Evolutionary conservation across 164 flowering plant genomes (phyloP), one percentile per base, ranked within the genome.

Genomic region (Magnolia officinalis): DNA sequence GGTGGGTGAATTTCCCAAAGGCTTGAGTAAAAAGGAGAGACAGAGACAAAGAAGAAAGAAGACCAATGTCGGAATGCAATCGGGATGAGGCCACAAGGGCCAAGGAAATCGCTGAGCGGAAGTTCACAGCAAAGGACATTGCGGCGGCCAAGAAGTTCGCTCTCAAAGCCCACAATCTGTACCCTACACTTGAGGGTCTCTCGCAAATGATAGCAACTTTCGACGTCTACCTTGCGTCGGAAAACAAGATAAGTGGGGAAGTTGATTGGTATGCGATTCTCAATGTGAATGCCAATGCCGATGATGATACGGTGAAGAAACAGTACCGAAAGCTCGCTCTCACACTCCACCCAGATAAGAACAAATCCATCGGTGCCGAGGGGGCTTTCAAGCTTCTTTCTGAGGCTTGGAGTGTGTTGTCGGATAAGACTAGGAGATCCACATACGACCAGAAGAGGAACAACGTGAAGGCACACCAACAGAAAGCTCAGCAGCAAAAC

Each of bases 261-360:
- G 70, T 84, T 0, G 94, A 93, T 81, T 88, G 89, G 89, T 95
- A 93, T 77, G 90, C 88, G n/a, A 81, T 95, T 75, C 92, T 95
- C 61, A 90, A 89, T 70, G 89, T 87, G 71, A 78, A 81, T 80
- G 90, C 91, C 7, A 71, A 37, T 26, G 91, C 95, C 49, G 92
- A 92, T 79, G 90, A 88, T 50, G 97, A 91, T 19, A 81, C 84
- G 0, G 83, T 93, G n/a, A 87, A 85, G 77, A 95, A 88, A 76
- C 89, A 91, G 14, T 95, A 91, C 51, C 85, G 95, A 80, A 95
- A 89, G 83, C 79, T 95, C 55, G 96, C 94, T 77, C 90, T 93
- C 10, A 78, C 84, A 80, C 94, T 95, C 79, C 98, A 95, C 78
- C 98, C 98, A 31, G 98, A 95, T 78, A 95, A 93, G 78, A 95